Conservation (phyloP, 331 rosid genomes). For the Arachis monticola region DNA sequence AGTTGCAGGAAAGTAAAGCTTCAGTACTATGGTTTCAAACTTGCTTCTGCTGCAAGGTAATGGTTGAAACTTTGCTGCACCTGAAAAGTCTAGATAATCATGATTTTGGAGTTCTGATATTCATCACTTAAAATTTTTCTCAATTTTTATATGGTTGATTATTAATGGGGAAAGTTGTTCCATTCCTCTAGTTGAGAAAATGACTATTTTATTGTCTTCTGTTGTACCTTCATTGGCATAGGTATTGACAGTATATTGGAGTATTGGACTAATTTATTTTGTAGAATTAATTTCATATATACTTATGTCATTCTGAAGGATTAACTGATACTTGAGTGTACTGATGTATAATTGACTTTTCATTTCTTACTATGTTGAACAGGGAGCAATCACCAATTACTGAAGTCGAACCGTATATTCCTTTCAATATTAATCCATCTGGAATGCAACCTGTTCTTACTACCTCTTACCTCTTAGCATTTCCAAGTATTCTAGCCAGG, state of each 20-base stretch:
- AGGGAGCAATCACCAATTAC: constrained; percentile 93
- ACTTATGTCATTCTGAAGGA: constrained; percentile 25
- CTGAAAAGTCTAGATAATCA: constrained; percentile 4
- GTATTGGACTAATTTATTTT: constrained; percentile 22
- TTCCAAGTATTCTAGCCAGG: constrained; percentile 91
- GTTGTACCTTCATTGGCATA: constrained; percentile 32
- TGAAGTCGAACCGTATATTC: constrained; percentile 99
- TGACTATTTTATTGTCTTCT: constrained; percentile 20
- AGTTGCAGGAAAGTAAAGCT: constrained; percentile 96
- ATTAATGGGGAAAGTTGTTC: constrained; percentile 27
- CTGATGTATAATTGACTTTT: constrained; percentile 36
- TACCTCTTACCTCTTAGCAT: constrained; percentile 90
- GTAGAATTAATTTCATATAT: constrained; percentile 10
- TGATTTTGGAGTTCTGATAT: constrained; percentile 19
- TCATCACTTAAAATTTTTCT: not conserved
- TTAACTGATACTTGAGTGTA: constrained; percentile 26
- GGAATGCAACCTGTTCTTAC: constrained; percentile 99
- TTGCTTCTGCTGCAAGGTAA: constrained; percentile 98
- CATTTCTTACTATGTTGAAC: constrained; percentile 48
- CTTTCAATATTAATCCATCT: constrained; percentile 93
- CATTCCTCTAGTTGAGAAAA: constrained; percentile 20
- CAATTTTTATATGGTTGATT: constrained; percentile 18
- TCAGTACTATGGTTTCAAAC: constrained; percentile 97
- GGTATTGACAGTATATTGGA: constrained; percentile 15
- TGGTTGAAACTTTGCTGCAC: constrained; percentile 30